Percentiles rank a stretch among this genome's conserved stretches.
Evolutionary conservation across 352 stramenopile species (phyloP).

Genomic region (Globisporangium yorkense): DNA sequence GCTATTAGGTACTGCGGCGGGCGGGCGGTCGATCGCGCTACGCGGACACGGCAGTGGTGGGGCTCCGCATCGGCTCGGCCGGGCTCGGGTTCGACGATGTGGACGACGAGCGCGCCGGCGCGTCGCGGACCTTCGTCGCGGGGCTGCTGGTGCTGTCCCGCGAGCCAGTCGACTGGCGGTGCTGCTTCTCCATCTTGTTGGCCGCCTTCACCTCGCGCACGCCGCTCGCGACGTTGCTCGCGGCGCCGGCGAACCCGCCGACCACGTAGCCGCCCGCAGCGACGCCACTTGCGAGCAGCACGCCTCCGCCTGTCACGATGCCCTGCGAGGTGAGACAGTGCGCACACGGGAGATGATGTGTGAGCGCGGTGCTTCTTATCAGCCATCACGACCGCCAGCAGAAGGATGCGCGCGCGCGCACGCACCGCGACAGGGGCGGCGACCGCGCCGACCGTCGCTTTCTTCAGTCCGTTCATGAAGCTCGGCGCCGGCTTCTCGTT

Average conservation of each 20-base stretch:
- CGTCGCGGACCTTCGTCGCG: background rate
- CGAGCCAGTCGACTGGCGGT: slow-evolving; percentile 21
- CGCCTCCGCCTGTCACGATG: slow-evolving; percentile 68
- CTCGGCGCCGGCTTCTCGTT: slow-evolving; percentile 71
- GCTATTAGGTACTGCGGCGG: background rate
- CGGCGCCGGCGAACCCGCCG: slow-evolving; percentile 73
- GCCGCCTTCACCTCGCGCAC: slow-evolving; percentile 77
- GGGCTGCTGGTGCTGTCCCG: background rate
- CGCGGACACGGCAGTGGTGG: background rate
- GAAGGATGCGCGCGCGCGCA: background rate
- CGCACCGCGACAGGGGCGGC: slow-evolving; percentile 73
- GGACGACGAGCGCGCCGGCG: background rate
- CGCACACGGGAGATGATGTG: background rate
- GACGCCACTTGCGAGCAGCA: slow-evolving; percentile 72
- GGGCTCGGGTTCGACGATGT: background rate
- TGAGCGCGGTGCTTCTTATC: background rate
- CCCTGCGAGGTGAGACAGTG: slow-evolving; percentile 21
- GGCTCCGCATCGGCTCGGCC: background rate
- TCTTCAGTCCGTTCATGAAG: slow-evolving; percentile 84
- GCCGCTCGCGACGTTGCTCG: slow-evolving; percentile 76
- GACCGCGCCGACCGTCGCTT: slow-evolving; percentile 78
- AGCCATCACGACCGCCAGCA: background rate
- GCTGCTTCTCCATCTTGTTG: slow-evolving; percentile 66
- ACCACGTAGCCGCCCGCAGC: slow-evolving; percentile 75
- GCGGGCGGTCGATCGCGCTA: background rate